A percentile compares a stretch with the other conserved stretches of the same genome.
phyloP scores from a whole-genome alignment of 306 rosid species.

The Sicyos baderoa region DNA sequence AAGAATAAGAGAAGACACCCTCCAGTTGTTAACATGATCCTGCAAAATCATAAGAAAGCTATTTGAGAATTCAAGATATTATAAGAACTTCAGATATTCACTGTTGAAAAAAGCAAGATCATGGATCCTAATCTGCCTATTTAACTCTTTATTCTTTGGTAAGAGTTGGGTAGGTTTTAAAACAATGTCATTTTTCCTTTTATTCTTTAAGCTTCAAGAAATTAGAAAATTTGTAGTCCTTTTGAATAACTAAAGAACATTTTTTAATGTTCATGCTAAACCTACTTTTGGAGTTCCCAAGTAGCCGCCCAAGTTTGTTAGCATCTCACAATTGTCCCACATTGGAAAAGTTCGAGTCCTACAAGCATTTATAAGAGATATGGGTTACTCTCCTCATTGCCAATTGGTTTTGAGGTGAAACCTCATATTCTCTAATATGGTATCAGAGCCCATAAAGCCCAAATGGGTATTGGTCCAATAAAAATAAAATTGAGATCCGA shows the following conservation, averaged over 20 bases:
- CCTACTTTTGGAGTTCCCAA: neutral
- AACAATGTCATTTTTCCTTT: neutral
- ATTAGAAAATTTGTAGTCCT: neutral
- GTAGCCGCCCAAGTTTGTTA: neutral
- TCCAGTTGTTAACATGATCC: constrained; percentile 66
- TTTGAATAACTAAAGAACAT: neutral
- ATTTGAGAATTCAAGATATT: neutral
- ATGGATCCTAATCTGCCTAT: neutral
- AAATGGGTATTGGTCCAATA: too few relatives aligned
- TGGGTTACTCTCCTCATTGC: too few relatives aligned
- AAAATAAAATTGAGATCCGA: too few relatives aligned
- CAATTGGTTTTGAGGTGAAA: too few relatives aligned
- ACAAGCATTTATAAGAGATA: too few relatives aligned
- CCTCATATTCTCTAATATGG: too few relatives aligned
- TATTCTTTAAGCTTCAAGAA: neutral
- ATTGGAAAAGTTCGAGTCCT: too few relatives aligned
- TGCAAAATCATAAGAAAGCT: constrained; percentile 25
- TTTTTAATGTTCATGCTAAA: neutral
- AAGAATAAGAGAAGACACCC: constrained; percentile 52
- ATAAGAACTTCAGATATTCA: neutral
- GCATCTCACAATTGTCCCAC: too few relatives aligned
- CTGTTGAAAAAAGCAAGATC: neutral
- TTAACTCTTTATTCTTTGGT: neutral
- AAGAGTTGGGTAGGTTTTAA: neutral
- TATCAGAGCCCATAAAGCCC: too few relatives aligned